Evolutionary conservation across 1,139 yeast species (phyloP).

Genomic region (Kodamaea arcana): DNA sequence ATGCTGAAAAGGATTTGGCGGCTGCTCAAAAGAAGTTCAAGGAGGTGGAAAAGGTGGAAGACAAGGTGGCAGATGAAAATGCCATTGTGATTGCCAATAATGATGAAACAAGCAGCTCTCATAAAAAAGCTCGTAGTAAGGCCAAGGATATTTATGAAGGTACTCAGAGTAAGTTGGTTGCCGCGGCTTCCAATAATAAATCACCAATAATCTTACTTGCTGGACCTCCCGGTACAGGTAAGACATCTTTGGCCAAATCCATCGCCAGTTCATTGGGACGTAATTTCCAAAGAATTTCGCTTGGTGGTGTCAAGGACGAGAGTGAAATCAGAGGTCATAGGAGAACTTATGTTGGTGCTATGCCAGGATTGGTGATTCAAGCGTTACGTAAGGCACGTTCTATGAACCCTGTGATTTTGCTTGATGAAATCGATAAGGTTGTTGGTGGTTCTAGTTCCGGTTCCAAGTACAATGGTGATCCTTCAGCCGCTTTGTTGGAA

Average conservation of each 20-base stretch:
- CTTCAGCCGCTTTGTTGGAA: conserved; percentile 85
- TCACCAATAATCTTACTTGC: conserved; percentile 79
- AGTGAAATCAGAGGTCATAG: conserved; percentile 91
- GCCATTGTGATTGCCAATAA: conserved; percentile 33
- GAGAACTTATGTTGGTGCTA: conserved; percentile 89
- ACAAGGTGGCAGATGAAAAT: not conserved
- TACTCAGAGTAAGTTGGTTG: conserved; percentile 3
- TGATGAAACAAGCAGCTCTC: conserved; percentile 31
- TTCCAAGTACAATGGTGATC: conserved; percentile 70
- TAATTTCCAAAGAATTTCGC: conserved; percentile 75
- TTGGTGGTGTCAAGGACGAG: conserved; percentile 88
- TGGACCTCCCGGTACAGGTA: conserved; percentile 97
- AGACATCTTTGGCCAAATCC: conserved; percentile 84
- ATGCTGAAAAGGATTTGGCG: conserved; percentile 29
- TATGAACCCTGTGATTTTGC: conserved; percentile 82
- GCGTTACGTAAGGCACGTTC: conserved; percentile 74
- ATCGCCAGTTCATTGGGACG: conserved; percentile 79
- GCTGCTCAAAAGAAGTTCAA: conserved; percentile 10
- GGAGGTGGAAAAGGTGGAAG: conserved; percentile 8
- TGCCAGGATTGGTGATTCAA: conserved; percentile 85
- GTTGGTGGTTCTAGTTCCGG: conserved; percentile 50
- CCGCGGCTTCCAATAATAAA: conserved; percentile 32
- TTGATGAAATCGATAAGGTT: conserved; percentile 88
- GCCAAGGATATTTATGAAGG: conserved; percentile 21
- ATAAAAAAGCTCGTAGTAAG: conserved; percentile 25